phyloP scores from a whole-genome alignment of 1,284 basidiomycete species.

The Ceratobasidium sp. region DNA sequence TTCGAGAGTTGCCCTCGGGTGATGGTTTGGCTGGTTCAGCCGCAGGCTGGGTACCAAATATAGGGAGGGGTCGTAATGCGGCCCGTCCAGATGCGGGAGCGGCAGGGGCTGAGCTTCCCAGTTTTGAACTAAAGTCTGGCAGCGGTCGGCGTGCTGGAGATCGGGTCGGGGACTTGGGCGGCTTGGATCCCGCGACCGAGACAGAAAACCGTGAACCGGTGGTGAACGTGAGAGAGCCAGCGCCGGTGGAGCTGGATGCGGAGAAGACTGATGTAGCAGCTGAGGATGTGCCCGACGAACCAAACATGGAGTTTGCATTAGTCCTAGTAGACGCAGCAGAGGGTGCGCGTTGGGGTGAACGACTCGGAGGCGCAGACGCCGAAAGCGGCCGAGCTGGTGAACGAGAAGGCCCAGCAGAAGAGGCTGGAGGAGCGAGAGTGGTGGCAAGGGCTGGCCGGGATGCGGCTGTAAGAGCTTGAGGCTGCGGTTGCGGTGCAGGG shows the following conservation, averaged over 20 bases:
- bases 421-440: neutral
- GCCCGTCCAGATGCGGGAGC: slow-evolving; percentile 17
- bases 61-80: slow-evolving; percentile 32
- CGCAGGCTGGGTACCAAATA: slow-evolving; percentile 24
- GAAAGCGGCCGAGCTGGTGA: neutral
- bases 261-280: slow-evolving; percentile 25
- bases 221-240: slow-evolving; percentile 14
- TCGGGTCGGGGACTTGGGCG: slow-evolving; percentile 1
- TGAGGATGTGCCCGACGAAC: slow-evolving; percentile 7
- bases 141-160: slow-evolving; percentile 23
- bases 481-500: neutral
- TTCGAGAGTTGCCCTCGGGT: slow-evolving; percentile 14
- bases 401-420: slow-evolving; percentile 5
- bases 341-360: slow-evolving; percentile 3
- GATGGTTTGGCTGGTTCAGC: slow-evolving; percentile 16
- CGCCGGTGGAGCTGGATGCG: slow-evolving; percentile 6
- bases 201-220: slow-evolving; percentile 15
- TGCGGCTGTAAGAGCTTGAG: neutral
- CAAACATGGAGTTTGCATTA: slow-evolving; percentile 14
- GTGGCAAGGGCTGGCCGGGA: neutral
- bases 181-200: slow-evolving; percentile 1
- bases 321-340: slow-evolving; percentile 6
- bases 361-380: neutral
- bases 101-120: neutral
- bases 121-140: slow-evolving; percentile 33